Evolutionary conservation across 345 rosid species (phyloP).

Genomic region (Sonneratia caseolaris): DNA sequence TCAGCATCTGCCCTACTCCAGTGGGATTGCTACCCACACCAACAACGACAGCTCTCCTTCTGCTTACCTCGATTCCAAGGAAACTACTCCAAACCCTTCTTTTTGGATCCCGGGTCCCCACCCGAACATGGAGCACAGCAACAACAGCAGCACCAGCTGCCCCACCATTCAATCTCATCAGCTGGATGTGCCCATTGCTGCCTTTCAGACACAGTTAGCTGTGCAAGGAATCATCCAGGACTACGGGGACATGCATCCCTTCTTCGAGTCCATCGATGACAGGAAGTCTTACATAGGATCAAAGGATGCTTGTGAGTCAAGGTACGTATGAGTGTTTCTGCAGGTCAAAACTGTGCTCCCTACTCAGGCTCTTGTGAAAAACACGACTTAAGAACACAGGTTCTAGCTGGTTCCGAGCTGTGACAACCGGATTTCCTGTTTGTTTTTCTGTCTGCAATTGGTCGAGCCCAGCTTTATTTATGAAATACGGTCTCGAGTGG

Average conservation of each 20-base stretch:
- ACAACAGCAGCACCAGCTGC: slow-evolving; percentile 6
- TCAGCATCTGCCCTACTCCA: slow-evolving; percentile 23
- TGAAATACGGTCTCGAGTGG: too few relatives aligned
- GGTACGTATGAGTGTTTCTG: slow-evolving; percentile 20
- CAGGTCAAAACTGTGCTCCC: not conserved
- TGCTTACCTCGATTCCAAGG: slow-evolving; percentile 31
- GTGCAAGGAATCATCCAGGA: slow-evolving; percentile 40
- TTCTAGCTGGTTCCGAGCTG: too few relatives aligned
- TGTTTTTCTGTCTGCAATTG: too few relatives aligned
- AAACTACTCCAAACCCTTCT: slow-evolving; percentile 16
- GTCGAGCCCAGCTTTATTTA: too few relatives aligned
- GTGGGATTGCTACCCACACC: slow-evolving; percentile 17
- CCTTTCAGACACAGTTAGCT: slow-evolving; percentile 23
- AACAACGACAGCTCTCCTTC: slow-evolving; percentile 8
- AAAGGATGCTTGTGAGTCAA: slow-evolving; percentile 46
- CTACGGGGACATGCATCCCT: slow-evolving; percentile 66
- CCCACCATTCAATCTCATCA: slow-evolving; percentile 1
- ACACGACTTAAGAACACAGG: too few relatives aligned
- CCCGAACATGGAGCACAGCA: slow-evolving; percentile 8
- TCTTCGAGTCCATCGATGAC: slow-evolving; percentile 71
- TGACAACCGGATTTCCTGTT: too few relatives aligned
- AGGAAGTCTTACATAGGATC: slow-evolving; percentile 64
- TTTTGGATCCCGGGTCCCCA: slow-evolving; percentile 36
- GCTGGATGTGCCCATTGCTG: slow-evolving; percentile 18
- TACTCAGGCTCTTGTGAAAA: too few relatives aligned